phyloP scores from a whole-genome alignment of 2,329 filamentous ascomycete genomes.

The Elsinoe australis region DNA sequence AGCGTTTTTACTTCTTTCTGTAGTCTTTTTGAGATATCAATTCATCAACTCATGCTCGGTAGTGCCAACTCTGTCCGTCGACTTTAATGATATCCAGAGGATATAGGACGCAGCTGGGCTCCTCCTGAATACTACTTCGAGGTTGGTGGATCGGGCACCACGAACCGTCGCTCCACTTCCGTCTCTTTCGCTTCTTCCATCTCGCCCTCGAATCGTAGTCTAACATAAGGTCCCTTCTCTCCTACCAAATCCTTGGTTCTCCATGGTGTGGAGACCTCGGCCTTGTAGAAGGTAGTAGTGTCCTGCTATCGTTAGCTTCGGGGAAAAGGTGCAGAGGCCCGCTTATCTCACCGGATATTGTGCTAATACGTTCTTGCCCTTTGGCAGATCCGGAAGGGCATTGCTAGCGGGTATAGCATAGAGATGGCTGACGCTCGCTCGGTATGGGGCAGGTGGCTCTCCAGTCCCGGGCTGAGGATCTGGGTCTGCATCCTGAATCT shows the following conservation, averaged over 20 bases:
- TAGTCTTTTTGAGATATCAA: constrained; percentile 7
- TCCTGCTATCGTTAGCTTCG: constrained; percentile 23
- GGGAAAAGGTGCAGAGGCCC: not conserved
- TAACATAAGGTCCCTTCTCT: constrained; percentile 31
- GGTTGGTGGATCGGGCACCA: constrained; percentile 28
- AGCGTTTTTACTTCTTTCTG: constrained; percentile 5
- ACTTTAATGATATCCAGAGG: no score
- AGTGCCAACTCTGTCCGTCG: no score
- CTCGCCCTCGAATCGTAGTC: constrained; percentile 43
- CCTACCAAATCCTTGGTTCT: constrained; percentile 30
- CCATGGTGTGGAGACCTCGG: constrained; percentile 41
- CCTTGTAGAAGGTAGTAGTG: constrained; percentile 49
- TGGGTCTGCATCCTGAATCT: constrained; percentile 45
- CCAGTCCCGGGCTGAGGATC: constrained; percentile 31
- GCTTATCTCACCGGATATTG: constrained; percentile 35
- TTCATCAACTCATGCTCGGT: not conserved
- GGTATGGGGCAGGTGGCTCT: constrained; percentile 31
- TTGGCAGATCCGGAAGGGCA: constrained; percentile 35
- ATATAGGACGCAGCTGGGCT: no score
- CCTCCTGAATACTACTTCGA: no score
- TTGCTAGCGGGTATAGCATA: constrained; percentile 39
- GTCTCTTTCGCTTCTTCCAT: constrained; percentile 38
- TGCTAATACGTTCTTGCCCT: constrained; percentile 40
- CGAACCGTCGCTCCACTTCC: constrained; percentile 45
- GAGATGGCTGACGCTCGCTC: constrained; percentile 42